Conservation (phyloP, 352 stramenopile genomes). For the Phytophthora gonapodyides region DNA sequence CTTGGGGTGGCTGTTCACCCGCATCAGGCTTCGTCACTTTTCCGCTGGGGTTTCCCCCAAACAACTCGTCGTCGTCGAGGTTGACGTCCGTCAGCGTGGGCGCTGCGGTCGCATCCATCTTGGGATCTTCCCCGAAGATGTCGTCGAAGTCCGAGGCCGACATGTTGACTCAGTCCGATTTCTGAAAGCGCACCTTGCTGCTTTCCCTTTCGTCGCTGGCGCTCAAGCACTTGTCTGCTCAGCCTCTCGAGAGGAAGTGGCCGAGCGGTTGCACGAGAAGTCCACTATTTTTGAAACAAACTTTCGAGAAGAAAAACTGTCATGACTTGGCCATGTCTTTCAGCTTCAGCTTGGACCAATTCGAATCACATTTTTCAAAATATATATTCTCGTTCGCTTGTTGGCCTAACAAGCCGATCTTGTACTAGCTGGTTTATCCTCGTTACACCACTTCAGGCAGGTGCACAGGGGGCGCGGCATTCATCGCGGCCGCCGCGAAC, state of each 20-base stretch:
- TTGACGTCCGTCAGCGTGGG: conserved; percentile 48
- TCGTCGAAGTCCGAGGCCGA: conserved; percentile 73
- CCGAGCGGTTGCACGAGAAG: conserved; percentile 14
- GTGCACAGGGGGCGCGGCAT: conserved; percentile 71
- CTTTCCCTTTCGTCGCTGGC: background rate
- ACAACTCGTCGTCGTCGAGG: conserved; percentile 57
- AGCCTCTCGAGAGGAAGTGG: conserved; percentile 8
- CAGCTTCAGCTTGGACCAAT: background rate
- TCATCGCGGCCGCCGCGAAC: conserved; percentile 82
- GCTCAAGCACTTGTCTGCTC: background rate
- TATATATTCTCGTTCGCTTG: conserved; percentile 37
- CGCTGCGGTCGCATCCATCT: conserved; percentile 56
- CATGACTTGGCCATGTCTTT: background rate
- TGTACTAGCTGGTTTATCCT: conserved; percentile 19
- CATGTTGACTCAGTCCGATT: conserved; percentile 12
- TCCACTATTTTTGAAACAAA: conserved; percentile 26
- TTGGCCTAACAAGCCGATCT: conserved; percentile 19
- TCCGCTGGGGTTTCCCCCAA: conserved; percentile 8
- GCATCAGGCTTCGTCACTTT: conserved; percentile 21
- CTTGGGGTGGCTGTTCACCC: conserved; percentile 12
- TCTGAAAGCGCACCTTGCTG: background rate
- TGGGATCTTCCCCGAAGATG: conserved; percentile 82
- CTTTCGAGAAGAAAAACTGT: conserved; percentile 12
- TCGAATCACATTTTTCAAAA: conserved; percentile 22
- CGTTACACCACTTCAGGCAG: conserved; percentile 66